These are phyloP conservation scores for Saccharomycopsis babjevae DNA, from an alignment of 805 yeast species.

Conservation along the genomic window DNA sequence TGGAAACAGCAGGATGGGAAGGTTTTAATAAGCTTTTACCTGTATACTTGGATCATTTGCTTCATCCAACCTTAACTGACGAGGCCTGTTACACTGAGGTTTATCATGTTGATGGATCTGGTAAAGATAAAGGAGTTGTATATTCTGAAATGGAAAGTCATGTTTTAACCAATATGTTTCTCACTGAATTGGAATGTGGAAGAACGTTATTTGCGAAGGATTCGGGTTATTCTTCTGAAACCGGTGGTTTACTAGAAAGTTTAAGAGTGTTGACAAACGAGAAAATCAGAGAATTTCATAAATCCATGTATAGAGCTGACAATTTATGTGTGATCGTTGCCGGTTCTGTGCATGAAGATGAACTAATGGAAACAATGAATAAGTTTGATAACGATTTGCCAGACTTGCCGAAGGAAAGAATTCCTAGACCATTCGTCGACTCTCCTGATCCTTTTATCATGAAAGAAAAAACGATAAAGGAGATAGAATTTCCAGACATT, in stretches of 20 bases:
- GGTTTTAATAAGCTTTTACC: slow-evolving; percentile 82
- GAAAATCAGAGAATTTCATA: slow-evolving; percentile 69
- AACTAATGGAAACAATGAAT: slow-evolving; percentile 49
- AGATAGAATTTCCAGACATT: slow-evolving; percentile 75
- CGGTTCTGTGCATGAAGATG: slow-evolving; percentile 77
- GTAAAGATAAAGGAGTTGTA: slow-evolving; percentile 91
- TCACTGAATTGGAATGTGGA: slow-evolving; percentile 50
- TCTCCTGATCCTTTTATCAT: slow-evolving; percentile 30
- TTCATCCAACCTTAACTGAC: slow-evolving; percentile 79
- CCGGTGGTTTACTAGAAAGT: slow-evolving; percentile 81
- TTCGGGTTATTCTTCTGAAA: slow-evolving; percentile 85
- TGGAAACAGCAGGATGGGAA: slow-evolving; percentile 92
- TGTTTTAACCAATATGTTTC: slow-evolving; percentile 67
- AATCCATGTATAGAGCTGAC: slow-evolving; percentile 62
- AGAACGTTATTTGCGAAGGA: slow-evolving; percentile 38
- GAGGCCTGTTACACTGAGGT: slow-evolving; percentile 91
- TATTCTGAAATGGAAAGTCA: slow-evolving; percentile 95
- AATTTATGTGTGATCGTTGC: slow-evolving; percentile 74
- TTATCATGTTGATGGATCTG: slow-evolving; percentile 84
- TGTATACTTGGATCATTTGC: slow-evolving; percentile 77
- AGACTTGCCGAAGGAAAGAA: slow-evolving; percentile 28
- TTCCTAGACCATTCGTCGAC: slow-evolving; percentile 73
- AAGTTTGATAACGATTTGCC: slow-evolving; percentile 53
- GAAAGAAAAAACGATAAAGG: slow-evolving; percentile 31
- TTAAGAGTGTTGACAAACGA: slow-evolving; percentile 64